Percentiles rank a stretch among this genome's conserved stretches.
Conservation (phyloP, 2,329 filamentous ascomycete species). For the Alternaria atra region DNA sequence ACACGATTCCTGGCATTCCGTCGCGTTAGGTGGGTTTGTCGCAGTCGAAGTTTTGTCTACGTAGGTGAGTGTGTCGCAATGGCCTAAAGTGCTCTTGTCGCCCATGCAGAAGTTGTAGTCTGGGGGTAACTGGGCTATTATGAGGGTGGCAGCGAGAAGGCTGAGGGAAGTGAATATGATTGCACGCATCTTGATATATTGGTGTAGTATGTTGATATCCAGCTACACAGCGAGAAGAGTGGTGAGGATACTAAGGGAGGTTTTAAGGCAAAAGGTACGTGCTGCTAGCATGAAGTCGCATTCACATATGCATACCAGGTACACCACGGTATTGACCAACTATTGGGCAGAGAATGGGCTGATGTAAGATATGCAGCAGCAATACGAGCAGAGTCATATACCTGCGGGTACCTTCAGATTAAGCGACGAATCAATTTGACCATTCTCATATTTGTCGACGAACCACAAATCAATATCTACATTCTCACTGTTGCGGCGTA, state of each 20-base stretch:
- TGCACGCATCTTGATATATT: background rate
- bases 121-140: background rate
- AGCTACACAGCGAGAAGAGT: background rate
- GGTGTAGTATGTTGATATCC: background rate
- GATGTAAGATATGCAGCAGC: slow-evolving; percentile 1
- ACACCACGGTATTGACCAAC: background rate
- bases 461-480: background rate
- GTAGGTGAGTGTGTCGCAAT: slow-evolving; percentile 29
- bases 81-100: slow-evolving; percentile 15
- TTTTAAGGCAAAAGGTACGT: background rate
- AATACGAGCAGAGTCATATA: background rate
- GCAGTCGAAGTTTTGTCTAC: slow-evolving; percentile 22
- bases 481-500: background rate
- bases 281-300: background rate
- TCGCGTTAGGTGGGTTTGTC: slow-evolving; percentile 15
- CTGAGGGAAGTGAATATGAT: background rate
- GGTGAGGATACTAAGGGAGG: background rate
- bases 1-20: slow-evolving; percentile 29
- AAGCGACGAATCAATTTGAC: background rate
- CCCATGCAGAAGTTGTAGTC: slow-evolving; percentile 15
- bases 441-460: background rate
- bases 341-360: background rate
- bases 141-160: slow-evolving; percentile 4
- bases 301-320: background rate
- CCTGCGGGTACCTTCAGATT: background rate